A percentile compares a stretch with the other conserved stretches of the same genome.
Evolutionary conservation across 1,284 basidiomycete genomes (phyloP).

Genomic region (Sporisorium sorghi): DNA sequence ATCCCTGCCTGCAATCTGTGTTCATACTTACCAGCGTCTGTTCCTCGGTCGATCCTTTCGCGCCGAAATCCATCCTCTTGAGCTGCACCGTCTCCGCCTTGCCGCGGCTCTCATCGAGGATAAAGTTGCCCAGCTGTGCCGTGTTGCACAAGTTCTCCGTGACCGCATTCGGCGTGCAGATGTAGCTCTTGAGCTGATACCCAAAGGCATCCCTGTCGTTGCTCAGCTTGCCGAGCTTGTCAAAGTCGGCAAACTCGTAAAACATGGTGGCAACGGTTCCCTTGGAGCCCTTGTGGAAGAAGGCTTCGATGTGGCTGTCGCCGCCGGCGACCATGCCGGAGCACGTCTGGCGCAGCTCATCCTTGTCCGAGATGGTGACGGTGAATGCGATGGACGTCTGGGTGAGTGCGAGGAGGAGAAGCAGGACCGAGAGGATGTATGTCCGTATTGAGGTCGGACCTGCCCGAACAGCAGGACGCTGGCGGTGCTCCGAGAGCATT

Average conservation of each 20-base stretch:
- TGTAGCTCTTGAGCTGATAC: conserved; percentile 75
- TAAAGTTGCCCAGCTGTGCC: conserved; percentile 61
- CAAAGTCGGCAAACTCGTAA: conserved; percentile 91
- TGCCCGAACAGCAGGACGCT: not conserved
- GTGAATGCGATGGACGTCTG: conserved; percentile 41
- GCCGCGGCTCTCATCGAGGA: conserved; percentile 50
- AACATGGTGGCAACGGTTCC: conserved; percentile 94
- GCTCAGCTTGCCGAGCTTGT: conserved; percentile 79
- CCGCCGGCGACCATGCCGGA: conserved; percentile 90
- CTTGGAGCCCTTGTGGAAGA: conserved; percentile 79
- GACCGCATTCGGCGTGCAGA: conserved; percentile 70
- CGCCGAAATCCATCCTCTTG: conserved; percentile 55
- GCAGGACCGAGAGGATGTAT: not conserved
- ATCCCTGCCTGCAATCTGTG: not conserved
- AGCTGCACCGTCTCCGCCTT: conserved; percentile 38
- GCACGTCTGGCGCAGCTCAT: conserved; percentile 82
- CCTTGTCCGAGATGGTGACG: conserved; percentile 72
- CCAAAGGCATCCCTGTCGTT: conserved; percentile 65
- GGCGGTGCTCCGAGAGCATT: conserved; percentile 9
- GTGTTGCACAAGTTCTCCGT: conserved; percentile 46
- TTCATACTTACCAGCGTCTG: conserved; percentile 29
- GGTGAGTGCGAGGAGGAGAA: conserved; percentile 13
- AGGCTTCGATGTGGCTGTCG: conserved; percentile 80
- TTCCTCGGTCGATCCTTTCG: conserved; percentile 17
- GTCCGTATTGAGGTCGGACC: conserved; percentile 16